These are phyloP conservation scores for Talaromyces sp. DNA, from an alignment of 2,329 filamentous ascomycete species.

Conservation along the genomic window DNA sequence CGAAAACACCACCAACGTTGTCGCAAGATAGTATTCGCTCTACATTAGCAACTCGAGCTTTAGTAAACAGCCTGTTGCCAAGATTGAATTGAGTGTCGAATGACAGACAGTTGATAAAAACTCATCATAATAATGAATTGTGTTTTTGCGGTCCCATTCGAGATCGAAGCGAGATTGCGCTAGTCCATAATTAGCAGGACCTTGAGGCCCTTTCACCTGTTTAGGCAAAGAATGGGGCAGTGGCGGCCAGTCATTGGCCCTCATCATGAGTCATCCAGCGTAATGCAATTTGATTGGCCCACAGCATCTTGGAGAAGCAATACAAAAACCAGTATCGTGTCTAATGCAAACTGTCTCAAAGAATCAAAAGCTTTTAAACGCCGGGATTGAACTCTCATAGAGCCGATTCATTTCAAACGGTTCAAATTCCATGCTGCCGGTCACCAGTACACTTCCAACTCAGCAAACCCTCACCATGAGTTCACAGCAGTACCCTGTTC, in stretches of 20 bases:
- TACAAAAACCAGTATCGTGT: neutral
- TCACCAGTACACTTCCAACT: neutral
- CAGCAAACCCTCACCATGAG: neutral
- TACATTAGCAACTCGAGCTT: no score
- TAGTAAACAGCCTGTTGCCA: no score
- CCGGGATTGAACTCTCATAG: neutral
- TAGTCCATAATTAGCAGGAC: neutral
- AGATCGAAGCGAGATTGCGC: neutral
- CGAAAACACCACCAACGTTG: neutral
- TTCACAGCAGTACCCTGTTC: slow-evolving; percentile 15
- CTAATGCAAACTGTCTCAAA: neutral
- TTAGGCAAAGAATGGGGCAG: neutral
- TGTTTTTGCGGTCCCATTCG: neutral
- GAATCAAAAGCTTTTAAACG: neutral
- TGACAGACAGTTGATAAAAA: neutral
- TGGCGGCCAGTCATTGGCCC: neutral
- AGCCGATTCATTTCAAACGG: neutral
- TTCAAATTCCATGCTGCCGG: neutral
- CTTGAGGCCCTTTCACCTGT: neutral
- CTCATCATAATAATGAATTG: neutral
- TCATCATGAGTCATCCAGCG: neutral
- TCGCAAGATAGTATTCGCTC: neutral
- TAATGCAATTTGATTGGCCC: neutral
- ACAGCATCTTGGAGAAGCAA: neutral
- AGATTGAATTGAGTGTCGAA: neutral